These are phyloP conservation scores for Ceriops decandra DNA, from an alignment of 345 rosid species.

Conservation along the genomic window DNA sequence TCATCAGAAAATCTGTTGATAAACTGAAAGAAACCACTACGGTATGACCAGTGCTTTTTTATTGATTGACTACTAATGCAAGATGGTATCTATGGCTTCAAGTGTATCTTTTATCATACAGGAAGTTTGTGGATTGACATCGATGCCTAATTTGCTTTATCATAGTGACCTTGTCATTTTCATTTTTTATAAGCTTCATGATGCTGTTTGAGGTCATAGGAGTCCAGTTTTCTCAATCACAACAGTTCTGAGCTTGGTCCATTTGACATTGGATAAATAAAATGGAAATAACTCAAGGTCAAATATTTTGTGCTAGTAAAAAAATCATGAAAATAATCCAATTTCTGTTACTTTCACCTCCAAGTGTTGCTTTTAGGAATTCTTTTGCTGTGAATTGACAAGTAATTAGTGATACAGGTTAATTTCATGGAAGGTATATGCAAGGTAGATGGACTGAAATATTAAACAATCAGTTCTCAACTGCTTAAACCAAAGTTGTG, in stretches of 20 bases:
- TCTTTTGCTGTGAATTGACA: no score
- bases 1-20: constrained; percentile 70
- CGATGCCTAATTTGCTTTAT: no score
- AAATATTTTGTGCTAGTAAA: not conserved
- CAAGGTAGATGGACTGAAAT: no score
- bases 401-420: no score
- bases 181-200: not conserved
- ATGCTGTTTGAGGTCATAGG: not conserved
- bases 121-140: no score
- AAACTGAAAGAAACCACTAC: constrained; percentile 77
- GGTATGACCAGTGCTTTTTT: constrained; percentile 42
- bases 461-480: no score
- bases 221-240: not conserved
- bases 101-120: not conserved
- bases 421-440: no score
- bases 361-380: no score
- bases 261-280: not conserved
- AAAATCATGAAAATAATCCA: not conserved
- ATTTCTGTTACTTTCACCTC: not conserved
- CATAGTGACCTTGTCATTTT: no score
- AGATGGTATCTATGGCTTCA: constrained; percentile 2
- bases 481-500: no score
- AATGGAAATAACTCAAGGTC: not conserved
- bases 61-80: not conserved
- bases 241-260: not conserved